phyloP scores from a whole-genome alignment of 2,329 filamentous ascomycete genomes.

The Akanthomyces dipterigenus region DNA sequence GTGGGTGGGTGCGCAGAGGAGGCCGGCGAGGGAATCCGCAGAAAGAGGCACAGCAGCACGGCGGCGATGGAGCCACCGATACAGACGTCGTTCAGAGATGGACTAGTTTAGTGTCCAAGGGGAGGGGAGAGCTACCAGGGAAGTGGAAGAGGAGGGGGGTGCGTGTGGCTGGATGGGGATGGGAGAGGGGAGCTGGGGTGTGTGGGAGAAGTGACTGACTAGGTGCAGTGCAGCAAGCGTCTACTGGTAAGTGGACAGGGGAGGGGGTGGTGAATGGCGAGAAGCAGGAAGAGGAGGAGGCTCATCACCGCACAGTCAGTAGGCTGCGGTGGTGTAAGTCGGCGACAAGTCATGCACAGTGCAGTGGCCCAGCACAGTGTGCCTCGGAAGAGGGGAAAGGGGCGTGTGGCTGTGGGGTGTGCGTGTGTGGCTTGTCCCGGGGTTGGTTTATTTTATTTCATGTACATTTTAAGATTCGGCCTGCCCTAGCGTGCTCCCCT shows the following conservation, averaged over 20 bases:
- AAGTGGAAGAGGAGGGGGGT: neutral
- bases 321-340: constrained; percentile 4
- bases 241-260: no score
- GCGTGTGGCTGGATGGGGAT: neutral
- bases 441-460: neutral
- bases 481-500: neutral
- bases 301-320: neutral
- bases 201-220: neutral
- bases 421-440: neutral
- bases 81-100: constrained; percentile 11
- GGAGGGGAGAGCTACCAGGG: neutral
- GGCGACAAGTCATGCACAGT: constrained; percentile 3
- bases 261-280: neutral
- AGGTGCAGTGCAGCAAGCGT: neutral
- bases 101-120: constrained; percentile 9
- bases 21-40: neutral
- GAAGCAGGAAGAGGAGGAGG: neutral
- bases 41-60: neutral
- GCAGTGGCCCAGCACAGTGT: neutral
- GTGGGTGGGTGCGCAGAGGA: neutral
- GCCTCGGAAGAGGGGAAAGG: constrained; percentile 2
- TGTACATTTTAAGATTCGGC: no score
- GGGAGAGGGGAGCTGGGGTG: neutral
- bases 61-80: constrained; percentile 8
- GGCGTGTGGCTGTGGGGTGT: neutral